These are phyloP conservation scores for Termitomyces sp. DNA, from an alignment of 1,284 basidiomycete genomes.

Conservation along the genomic window DNA sequence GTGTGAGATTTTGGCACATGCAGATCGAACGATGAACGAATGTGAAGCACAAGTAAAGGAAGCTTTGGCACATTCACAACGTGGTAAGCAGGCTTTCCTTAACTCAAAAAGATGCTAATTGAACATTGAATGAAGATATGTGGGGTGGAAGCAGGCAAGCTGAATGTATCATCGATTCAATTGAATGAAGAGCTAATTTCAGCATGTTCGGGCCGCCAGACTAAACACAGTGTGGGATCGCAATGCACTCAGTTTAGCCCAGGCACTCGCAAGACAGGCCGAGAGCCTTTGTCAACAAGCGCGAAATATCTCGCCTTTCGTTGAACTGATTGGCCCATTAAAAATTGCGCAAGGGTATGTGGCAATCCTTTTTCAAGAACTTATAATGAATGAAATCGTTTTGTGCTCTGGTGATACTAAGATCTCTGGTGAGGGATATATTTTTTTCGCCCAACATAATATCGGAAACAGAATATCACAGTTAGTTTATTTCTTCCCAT, in stretches of 20 bases:
- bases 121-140: slow-evolving; percentile 25
- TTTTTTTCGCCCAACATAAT: slow-evolving; percentile 36
- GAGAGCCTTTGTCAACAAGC: slow-evolving; percentile 33
- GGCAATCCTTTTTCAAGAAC: not conserved
- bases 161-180: not conserved
- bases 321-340: slow-evolving; percentile 32
- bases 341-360: slow-evolving; percentile 35
- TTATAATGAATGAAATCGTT: not conserved
- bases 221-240: slow-evolving; percentile 36
- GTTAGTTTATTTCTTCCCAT: slow-evolving; percentile 22
- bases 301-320: slow-evolving; percentile 26
- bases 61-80: slow-evolving; percentile 32
- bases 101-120: not conserved
- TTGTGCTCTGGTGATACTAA: slow-evolving; percentile 11
- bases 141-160: slow-evolving; percentile 33
- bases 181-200: not conserved
- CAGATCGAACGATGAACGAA: slow-evolving; percentile 25
- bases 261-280: slow-evolving; percentile 29
- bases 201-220: slow-evolving; percentile 16
- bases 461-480: slow-evolving; percentile 34
- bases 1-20: slow-evolving; percentile 29
- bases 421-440: slow-evolving; percentile 33
- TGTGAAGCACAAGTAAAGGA: slow-evolving; percentile 29
- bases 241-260: slow-evolving; percentile 30
- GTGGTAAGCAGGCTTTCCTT: slow-evolving; percentile 25